Evolutionary conservation across 2,329 filamentous ascomycete species (phyloP).

Genomic region (Cladosporium oxysporum): DNA sequence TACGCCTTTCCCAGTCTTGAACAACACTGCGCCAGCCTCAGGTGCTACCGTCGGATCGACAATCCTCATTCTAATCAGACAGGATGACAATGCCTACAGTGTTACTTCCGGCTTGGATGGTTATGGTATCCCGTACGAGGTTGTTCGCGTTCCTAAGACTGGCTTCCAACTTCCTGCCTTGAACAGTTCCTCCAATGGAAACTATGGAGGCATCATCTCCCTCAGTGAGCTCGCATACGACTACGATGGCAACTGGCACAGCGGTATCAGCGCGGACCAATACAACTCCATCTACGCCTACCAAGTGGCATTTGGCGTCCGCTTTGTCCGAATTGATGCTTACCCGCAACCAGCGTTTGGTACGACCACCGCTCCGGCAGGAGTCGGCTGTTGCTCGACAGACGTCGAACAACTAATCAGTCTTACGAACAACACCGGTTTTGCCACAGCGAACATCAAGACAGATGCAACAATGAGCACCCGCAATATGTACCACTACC

Average conservation of each 20-base stretch:
- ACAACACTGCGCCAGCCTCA: background rate
- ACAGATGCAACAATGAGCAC: constrained; percentile 51
- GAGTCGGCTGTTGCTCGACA: constrained; percentile 50
- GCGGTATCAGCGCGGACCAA: constrained; percentile 58
- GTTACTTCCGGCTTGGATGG: constrained; percentile 58
- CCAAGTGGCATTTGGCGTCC: constrained; percentile 58
- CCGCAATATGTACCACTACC: constrained; percentile 59
- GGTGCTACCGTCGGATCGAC: constrained; percentile 5
- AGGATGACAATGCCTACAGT: constrained; percentile 51
- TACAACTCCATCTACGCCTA: constrained; percentile 60
- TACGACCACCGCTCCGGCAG: constrained; percentile 35
- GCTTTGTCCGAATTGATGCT: constrained; percentile 62
- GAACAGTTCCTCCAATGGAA: constrained; percentile 52
- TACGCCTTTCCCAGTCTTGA: background rate
- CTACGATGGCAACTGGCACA: constrained; percentile 49
- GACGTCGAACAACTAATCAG: constrained; percentile 56
- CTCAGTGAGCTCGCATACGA: constrained; percentile 58
- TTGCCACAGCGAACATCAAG: constrained; percentile 57
- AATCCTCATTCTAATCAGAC: constrained; percentile 28
- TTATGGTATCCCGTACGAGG: constrained; percentile 62
- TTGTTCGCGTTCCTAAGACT: constrained; percentile 55
- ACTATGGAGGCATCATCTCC: constrained; percentile 63
- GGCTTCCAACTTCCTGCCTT: constrained; percentile 56
- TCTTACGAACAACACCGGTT: constrained; percentile 56
- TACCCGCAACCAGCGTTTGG: constrained; percentile 57